Evolutionary conservation across 164 flowering plant genomes (phyloP), one percentile per base, ranked within the genome.

Genomic region (Piper betle): DNA sequence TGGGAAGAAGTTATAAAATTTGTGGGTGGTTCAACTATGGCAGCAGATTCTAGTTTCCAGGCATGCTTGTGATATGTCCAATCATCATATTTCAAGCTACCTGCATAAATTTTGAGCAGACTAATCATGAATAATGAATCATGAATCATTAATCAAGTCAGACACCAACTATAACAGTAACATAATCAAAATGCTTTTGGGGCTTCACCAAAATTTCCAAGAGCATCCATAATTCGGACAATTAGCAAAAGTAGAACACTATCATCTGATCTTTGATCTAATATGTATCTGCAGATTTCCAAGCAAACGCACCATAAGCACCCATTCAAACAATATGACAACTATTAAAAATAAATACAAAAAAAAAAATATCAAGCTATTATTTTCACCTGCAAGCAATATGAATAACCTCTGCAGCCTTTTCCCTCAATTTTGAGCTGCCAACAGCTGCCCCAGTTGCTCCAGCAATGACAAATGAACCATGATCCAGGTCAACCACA

Each of bases 41-140:
- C 84, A 79, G 89, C 80, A 68, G 96, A 88, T 74, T 93, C 97
- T 71, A 83, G 64, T 79, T 90, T 93, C 99, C 99, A 93, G 53
- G 95, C 83, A 74, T 90, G 97, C 79, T 80, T 78, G 72, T 93
- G 97, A 77, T 80, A 81, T 66, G 87, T 74, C 99, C 99, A 93
- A 69, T 93, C 97, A 62, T 86, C 96, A 80, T 83, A 93, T 72
- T 93, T 97, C 72, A 86, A 76, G 77, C 91, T 86, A 61, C 99
- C 97, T 93, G 81, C 42, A 74, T 52, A 39, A 70, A 18, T 48
- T n/a, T 16, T 66, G 59, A 55, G 58, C 55, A 50, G 60, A 25
- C 1, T 25, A 25, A 25, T 25, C 33, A 25, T 25, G 2, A 25
- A 25, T 1, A 25, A 25, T 25, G 33, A 25, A 25, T 25, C 33